These are phyloP conservation scores for Exophiala bonariae DNA, from an alignment of 2,329 filamentous ascomycete genomes.

Conservation along the genomic window DNA sequence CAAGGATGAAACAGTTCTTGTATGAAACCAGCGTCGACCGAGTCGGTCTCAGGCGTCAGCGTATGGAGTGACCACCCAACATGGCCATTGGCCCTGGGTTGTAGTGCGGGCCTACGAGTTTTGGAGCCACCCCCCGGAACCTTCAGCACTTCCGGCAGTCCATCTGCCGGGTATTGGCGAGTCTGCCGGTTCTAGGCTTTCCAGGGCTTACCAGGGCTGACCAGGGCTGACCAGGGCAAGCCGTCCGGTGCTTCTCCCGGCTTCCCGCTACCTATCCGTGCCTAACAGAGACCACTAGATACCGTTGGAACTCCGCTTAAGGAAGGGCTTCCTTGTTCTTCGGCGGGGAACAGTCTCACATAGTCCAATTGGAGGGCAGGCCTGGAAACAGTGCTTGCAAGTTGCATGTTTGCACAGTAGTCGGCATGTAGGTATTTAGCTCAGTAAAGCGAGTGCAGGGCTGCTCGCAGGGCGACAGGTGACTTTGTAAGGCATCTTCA, in stretches of 20 bases:
- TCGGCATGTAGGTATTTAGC: conserved; percentile 7
- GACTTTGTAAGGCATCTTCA: conserved; percentile 7
- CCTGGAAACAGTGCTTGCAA: conserved; percentile 3
- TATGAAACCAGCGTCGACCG: background rate
- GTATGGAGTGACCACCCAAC: too few relatives aligned
- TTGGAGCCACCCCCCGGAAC: too few relatives aligned
- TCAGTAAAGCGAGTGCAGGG: conserved; percentile 10
- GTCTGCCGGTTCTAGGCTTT: background rate
- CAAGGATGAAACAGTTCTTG: conserved; percentile 15
- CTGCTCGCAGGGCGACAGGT: conserved; percentile 15
- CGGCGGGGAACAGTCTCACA: conserved; percentile 12
- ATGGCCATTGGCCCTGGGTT: background rate
- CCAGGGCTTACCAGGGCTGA: conserved; percentile 3
- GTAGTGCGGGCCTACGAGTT: too few relatives aligned
- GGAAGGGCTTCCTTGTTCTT: conserved; percentile 7
- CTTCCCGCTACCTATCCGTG: conserved; percentile 7
- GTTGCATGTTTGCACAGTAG: conserved; percentile 10
- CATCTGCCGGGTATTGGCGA: conserved; percentile 1
- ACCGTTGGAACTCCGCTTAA: conserved; percentile 11
- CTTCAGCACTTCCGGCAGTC: conserved; percentile 4
- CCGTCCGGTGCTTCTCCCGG: conserved; percentile 15
- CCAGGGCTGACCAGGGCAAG: conserved; percentile 2
- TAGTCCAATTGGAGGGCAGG: conserved; percentile 17
- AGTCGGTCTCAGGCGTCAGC: background rate
- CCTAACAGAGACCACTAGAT: conserved; percentile 2